Conservation (phyloP, 2,329 filamentous ascomycete genomes). For the Sclerotinia nivalis region DNA sequence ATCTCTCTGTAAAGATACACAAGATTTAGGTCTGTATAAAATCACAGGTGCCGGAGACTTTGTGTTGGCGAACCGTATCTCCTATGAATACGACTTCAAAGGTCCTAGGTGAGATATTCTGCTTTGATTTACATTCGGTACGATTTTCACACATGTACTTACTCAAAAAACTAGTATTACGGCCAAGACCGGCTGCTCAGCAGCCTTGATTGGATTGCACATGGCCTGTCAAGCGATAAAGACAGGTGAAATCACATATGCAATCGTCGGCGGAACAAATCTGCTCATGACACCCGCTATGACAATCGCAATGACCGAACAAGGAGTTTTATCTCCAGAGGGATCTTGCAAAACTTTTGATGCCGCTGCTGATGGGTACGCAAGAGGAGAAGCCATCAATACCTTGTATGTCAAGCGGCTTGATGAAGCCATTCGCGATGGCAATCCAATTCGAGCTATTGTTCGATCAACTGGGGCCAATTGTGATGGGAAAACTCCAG, state of each 20-base stretch:
- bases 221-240: conserved; percentile 33
- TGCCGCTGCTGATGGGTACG: conserved; percentile 61
- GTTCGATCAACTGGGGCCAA: conserved; percentile 55
- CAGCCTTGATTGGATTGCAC: conserved; percentile 43
- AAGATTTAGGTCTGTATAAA: conserved; percentile 35
- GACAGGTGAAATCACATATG: conserved; percentile 25
- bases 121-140: neutral
- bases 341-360: conserved; percentile 53
- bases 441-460: conserved; percentile 57
- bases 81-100: conserved; percentile 45
- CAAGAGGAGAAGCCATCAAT: conserved; percentile 60
- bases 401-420: conserved; percentile 60
- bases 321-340: conserved; percentile 25
- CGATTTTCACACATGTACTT: neutral
- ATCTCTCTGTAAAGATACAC: conserved; percentile 18
- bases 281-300: conserved; percentile 16
- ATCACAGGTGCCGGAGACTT: conserved; percentile 41
- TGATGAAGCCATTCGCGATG: conserved; percentile 56
- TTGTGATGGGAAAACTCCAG: conserved; percentile 58
- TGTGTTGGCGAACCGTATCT: conserved; percentile 46
- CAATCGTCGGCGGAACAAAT: conserved; percentile 34
- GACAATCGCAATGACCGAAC: neutral
- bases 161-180: conserved; percentile 31
- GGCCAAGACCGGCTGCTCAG: conserved; percentile 47
- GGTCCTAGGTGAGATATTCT: conserved; percentile 35